phyloP scores from a whole-genome alignment of 2,329 filamentous ascomycete genomes.

The Diaporthe amygdali region DNA sequence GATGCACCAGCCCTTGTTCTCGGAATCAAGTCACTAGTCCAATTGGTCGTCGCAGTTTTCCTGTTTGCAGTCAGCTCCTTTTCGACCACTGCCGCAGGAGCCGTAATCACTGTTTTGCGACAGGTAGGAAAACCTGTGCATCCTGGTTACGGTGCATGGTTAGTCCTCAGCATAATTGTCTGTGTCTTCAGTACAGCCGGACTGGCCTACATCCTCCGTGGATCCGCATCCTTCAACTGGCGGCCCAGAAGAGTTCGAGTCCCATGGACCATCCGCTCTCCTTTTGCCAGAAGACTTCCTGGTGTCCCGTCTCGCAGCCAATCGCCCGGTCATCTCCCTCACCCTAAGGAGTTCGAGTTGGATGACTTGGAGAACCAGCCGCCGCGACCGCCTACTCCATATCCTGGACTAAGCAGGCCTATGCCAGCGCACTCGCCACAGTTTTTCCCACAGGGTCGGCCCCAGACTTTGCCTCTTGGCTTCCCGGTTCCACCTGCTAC shows the following conservation, averaged over 20 bases:
- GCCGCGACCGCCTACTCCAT: background rate
- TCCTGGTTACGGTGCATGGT: background rate
- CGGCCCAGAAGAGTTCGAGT: background rate
- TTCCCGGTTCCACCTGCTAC: background rate
- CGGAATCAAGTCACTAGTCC: background rate
- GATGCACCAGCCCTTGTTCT: no score
- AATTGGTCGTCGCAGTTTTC: background rate
- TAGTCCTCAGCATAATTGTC: background rate
- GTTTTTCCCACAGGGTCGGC: no score
- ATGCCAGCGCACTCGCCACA: background rate
- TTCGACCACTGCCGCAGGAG: background rate
- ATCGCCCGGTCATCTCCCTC: background rate
- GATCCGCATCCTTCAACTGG: background rate
- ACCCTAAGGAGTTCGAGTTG: conserved; percentile 10
- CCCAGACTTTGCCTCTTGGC: background rate
- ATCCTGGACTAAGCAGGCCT: background rate
- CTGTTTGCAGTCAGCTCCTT: background rate
- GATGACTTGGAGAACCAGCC: background rate
- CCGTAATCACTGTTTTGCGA: background rate
- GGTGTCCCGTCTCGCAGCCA: background rate
- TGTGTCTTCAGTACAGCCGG: background rate
- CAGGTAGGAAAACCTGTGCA: background rate
- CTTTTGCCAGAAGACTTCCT: background rate
- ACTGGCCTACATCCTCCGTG: background rate
- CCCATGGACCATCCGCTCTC: background rate